Base-by-base conservation (phyloP, 495 filamentous ascomycete genomes). In the Penicillium argentinense region DNA sequence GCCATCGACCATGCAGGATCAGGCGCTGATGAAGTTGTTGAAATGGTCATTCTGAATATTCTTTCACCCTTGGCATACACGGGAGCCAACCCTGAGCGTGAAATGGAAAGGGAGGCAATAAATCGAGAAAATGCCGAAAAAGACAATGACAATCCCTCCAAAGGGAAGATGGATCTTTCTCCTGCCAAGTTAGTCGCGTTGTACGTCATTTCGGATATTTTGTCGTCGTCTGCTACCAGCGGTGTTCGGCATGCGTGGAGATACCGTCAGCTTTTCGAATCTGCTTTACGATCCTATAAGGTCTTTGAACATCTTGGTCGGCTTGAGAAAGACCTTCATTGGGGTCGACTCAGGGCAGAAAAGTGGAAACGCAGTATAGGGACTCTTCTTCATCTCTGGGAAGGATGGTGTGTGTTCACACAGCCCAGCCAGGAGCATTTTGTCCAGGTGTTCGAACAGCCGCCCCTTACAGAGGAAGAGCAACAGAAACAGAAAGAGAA, bases 191-290 rank as follows among this genome's bases (percentile, higher is more conserved):
- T 97, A 0, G 83, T 96, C 25, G 93, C 80, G 8, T 77, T 98
- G 9, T 95, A 93, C 56, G 67, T 95, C 11, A 81, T 96, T 41
- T 90, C 85, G 39, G 95, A 98, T 63, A 87, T 97, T 42, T 79
- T 96, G 22, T 90, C 86, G 1, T 87, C 89, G 2, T 89, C 87
- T 3, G 85, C 88, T 1, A 90, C 87, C 1, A 85, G 82, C 51
- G 89, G 89, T 0, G 86, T 96, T 25, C 79, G 89, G 1, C 87
- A 92, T 59, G 89, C 90, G 4, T 97, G 90, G 90, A 83, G 90
- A 30, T 97, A 93, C 57, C 80, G 92, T 14, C 84, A 88, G 57
- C 72, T 93, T 16, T 93, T 98, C 53, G 95, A 96, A 64, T 68
- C 73, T 0, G 82, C 85, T 0, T 71, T 98, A 6, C 81, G 82